phyloP scores from a whole-genome alignment of 2,329 filamentous ascomycete genomes.

The Fusarium tjaetaba region DNA sequence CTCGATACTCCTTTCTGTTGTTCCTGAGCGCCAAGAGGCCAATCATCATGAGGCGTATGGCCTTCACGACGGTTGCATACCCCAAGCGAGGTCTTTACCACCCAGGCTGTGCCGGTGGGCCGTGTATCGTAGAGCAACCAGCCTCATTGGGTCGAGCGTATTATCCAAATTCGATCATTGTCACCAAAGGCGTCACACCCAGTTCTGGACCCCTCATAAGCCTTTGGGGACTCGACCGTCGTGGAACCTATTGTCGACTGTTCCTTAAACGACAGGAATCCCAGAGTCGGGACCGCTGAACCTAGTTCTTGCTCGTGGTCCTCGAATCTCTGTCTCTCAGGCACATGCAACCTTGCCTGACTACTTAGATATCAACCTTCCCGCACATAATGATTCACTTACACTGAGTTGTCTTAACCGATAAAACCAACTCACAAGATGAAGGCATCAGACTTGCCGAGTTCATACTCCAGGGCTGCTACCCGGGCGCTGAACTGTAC shows the following conservation, averaged over 20 bases:
- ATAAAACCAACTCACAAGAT: background rate
- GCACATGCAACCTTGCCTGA: background rate
- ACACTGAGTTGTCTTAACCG: background rate
- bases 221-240: background rate
- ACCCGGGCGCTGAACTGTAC: slow-evolving; percentile 16
- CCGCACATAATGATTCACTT: background rate
- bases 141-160: background rate
- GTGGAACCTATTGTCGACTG: background rate
- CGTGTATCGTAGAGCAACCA: background rate
- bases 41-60: background rate
- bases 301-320: background rate
- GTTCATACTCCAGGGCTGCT: background rate
- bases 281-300: background rate
- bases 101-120: background rate
- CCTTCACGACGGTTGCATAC: slow-evolving; percentile 3
- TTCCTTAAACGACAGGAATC: background rate
- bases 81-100: background rate
- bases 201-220: background rate
- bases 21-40: slow-evolving; percentile 5
- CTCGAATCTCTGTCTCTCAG: background rate
- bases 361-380: slow-evolving; percentile 22
- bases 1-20: background rate
- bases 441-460: slow-evolving; percentile 15
- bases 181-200: slow-evolving; percentile 15
- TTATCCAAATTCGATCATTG: background rate